phyloP scores from a whole-genome alignment of 2,329 filamentous ascomycete genomes.

The Trichoderma sp. region DNA sequence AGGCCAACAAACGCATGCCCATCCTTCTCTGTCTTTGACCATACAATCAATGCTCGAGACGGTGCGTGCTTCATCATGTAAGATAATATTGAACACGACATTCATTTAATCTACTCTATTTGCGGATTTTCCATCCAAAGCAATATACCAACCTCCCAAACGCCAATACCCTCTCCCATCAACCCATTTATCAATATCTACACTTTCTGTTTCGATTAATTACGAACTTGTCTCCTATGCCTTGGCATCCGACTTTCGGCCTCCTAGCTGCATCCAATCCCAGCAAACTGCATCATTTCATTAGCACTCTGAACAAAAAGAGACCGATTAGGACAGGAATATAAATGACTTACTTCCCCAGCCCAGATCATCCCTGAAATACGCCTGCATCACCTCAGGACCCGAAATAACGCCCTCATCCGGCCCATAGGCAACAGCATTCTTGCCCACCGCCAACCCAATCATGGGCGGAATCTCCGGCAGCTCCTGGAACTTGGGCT shows the following conservation, averaged over 20 bases:
- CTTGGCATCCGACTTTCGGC: conserved; percentile 25
- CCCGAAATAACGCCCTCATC: conserved; percentile 56
- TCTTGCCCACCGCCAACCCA: conserved; percentile 67
- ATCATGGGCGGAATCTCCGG: conserved; percentile 62
- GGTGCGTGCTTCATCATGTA: too few species aligned
- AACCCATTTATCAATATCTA: not conserved
- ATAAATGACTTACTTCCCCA: conserved; percentile 52
- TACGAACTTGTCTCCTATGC: not conserved
- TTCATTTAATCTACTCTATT: not conserved
- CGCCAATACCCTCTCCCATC: not conserved
- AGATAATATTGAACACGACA: too few species aligned
- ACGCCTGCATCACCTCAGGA: conserved; percentile 58
- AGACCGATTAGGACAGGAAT: too few species aligned
- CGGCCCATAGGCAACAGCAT: conserved; percentile 62
- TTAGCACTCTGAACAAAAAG: conserved; percentile 20
- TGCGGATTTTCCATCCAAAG: not conserved
- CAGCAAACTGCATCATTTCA: conserved; percentile 47
- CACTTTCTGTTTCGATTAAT: not conserved
- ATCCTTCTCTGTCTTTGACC: not conserved
- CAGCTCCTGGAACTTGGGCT: conserved; percentile 49
- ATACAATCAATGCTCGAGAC: not conserved
- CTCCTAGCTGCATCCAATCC: conserved; percentile 50
- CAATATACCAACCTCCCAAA: not conserved
- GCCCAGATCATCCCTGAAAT: conserved; percentile 68
- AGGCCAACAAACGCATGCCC: not conserved